Evolutionary conservation across 768 basidiomycete genomes (phyloP), one percentile per base, ranked within the genome.

Genomic region (Hebeloma cylindrosporum): DNA sequence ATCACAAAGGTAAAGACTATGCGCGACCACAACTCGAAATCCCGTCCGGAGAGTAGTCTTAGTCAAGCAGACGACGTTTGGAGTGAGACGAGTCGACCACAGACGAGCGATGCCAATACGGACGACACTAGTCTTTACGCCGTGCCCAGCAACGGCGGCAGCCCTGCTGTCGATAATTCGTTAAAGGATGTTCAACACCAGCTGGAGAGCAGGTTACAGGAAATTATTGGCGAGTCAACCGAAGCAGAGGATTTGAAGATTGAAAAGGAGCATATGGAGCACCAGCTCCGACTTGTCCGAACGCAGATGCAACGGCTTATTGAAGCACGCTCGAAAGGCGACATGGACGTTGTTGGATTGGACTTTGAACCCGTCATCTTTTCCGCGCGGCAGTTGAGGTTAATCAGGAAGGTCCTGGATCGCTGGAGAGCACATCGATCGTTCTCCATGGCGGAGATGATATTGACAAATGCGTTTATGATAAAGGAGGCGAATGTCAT

Each of bases 401-500:
- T 94, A 43, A 90, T 93, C 39, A 78, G 85, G 57, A 87, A 84
- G 60, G 88, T 87, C 7, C 63, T 98, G 53, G 83, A 85, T 51
- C 82, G 78, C 54, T 99, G 95, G 95, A 77, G 89, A 52, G 76
- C 82, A 0, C 84, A 90, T 65, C 74, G 87, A 17, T 78, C 86
- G 5, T 93, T 96, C 61, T 87, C 85, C 0, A 95, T 98, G 90
- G 91, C 94, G 1, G 94, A 98, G 67, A 72, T 78, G 21, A 82
- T 93, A 17, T 69, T 98, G 40, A 83, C 86, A 5, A 85, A 79
- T 60, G 94, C 94, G 7, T 84, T 93, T 1, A 62, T 85, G 43
- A 72, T 97, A 29, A 94, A 96, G 65, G 96, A 99, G 67, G 95
- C 93, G 4, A 97, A 96, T 63, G 76, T 97, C 34, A 87, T 96